Evolutionary conservation across 768 basidiomycete species (phyloP).

Genomic region (Porpolomopsis calyptriformis): DNA sequence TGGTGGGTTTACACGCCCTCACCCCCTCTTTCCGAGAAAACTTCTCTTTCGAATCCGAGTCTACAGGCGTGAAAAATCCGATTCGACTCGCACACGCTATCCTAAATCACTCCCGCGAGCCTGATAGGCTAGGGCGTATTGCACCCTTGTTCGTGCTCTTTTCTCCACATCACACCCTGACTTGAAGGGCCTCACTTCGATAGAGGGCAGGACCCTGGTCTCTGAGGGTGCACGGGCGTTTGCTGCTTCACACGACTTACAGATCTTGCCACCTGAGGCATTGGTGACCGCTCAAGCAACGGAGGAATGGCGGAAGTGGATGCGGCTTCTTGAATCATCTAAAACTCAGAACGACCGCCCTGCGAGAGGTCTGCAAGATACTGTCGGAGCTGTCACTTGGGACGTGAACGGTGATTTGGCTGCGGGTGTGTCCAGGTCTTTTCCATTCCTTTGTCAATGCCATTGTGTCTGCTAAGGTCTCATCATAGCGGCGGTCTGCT

Average conservation of each 20-base stretch:
- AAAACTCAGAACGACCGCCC: slow-evolving; percentile 2
- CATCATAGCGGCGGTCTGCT: slow-evolving; percentile 67
- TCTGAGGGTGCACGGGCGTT: slow-evolving; percentile 51
- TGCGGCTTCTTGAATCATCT: slow-evolving; percentile 25
- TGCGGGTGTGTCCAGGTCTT: slow-evolving; percentile 68
- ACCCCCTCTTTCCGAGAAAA: no score
- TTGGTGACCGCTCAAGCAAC: slow-evolving; percentile 42
- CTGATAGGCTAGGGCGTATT: slow-evolving; percentile 50
- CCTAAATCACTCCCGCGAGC: slow-evolving; percentile 38
- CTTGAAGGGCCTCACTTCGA: slow-evolving; percentile 1
- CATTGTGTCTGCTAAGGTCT: neutral
- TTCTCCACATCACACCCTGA: slow-evolving; percentile 1
- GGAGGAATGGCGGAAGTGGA: slow-evolving; percentile 56
- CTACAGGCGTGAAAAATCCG: slow-evolving; percentile 58
- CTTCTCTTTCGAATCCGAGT: no score
- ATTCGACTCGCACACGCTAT: slow-evolving; percentile 49
- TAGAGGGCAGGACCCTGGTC: slow-evolving; percentile 41
- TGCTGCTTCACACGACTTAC: slow-evolving; percentile 25
- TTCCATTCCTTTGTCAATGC: neutral
- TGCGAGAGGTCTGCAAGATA: slow-evolving; percentile 49
- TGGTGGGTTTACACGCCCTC: slow-evolving; percentile 29
- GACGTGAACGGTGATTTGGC: slow-evolving; percentile 36
- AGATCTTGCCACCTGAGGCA: slow-evolving; percentile 29
- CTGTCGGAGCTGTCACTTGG: slow-evolving; percentile 69
- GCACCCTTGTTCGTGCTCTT: slow-evolving; percentile 50